Conservation (phyloP, 176 grass and related monocot genomes). For the Raddia guianensis region DNA sequence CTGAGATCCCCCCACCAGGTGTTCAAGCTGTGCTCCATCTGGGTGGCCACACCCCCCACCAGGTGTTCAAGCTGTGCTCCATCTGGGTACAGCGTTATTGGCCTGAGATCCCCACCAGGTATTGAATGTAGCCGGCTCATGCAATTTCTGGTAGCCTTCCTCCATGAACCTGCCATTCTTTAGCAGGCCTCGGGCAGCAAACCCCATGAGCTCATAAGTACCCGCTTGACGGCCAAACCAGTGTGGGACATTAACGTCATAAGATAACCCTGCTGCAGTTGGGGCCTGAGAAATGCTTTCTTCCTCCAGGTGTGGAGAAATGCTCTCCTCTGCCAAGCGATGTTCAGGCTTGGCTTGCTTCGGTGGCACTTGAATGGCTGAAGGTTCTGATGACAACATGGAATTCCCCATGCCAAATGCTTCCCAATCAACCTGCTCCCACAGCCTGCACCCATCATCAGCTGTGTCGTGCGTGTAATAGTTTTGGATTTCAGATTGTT, state of each 20-base stretch:
- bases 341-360: slow-evolving; percentile 30
- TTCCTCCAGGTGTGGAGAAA: not conserved
- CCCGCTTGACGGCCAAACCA: slow-evolving; percentile 62
- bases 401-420: slow-evolving; percentile 77
- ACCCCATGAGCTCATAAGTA: slow-evolving; percentile 77
- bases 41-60: not conserved
- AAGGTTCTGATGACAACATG: slow-evolving; percentile 57
- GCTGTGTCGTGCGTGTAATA: not conserved
- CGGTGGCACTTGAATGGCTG: not conserved
- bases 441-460: slow-evolving; percentile 42
- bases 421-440: slow-evolving; percentile 92
- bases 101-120: slow-evolving; percentile 41
- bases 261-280: not conserved
- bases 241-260: slow-evolving; percentile 35
- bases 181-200: slow-evolving; percentile 75
- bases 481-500: slow-evolving; percentile 45
- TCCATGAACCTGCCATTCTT: slow-evolving; percentile 61
- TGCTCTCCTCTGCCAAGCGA: not conserved
- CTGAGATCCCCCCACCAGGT: not conserved
- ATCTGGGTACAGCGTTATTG: slow-evolving; percentile 6
- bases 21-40: slow-evolving; percentile 35
- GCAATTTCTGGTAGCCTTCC: slow-evolving; percentile 28
- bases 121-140: slow-evolving; percentile 15
- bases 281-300: not conserved
- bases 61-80: slow-evolving; percentile 27